Evolutionary conservation across 2,329 filamentous ascomycete genomes (phyloP), one percentile per base, ranked within the genome.

Genomic region (Monosporascus sp.): DNA sequence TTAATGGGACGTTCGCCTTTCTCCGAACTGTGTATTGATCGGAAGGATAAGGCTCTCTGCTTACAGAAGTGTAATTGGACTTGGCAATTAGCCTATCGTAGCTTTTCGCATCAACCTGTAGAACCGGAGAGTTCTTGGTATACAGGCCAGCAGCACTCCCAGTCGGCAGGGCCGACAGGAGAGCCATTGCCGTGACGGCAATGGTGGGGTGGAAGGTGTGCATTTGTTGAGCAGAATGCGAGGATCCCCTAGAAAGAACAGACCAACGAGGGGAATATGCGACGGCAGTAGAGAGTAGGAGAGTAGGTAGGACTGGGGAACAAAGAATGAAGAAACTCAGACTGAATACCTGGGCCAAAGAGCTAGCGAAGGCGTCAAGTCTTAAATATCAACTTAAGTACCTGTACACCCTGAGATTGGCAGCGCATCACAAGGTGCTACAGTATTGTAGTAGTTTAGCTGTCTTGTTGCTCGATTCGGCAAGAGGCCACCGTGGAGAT

Each of bases 51-150:
- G 9, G 31, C 31, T 35, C 31, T 35, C 31, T 14, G 31, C 86
- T 70, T 81, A 96, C 92, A 50, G 91, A 91, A 43, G 91, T 95
- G 72, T 97, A 80, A 68, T 97, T 97, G 28, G 91, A 96, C 67
- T 89, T 86, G 47, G 88, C 84, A 70, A 99, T 91, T 60, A 96
- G 75, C 58, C 80, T 82, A 67, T 93, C 85, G 71, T 95, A 97
- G 65, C 80, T 88, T 72, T 87, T 89, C 53, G 79, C 80, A 64
- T 88, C 86, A 59, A 97, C 75, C 70, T 95, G 90, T 44, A 97
- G 70, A 44, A 99, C 94, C 14, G 89, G 85, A 2, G 92, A 97
- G 69, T 80, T 89, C 75, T 93, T 95, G 55, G 84, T 75, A 75
- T 99, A 99, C 55, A 99, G 72, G 60, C 83, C 84, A 60, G 88